Evolutionary conservation across 257 asterid genomes (phyloP).

Genomic region (Lantana camara): DNA sequence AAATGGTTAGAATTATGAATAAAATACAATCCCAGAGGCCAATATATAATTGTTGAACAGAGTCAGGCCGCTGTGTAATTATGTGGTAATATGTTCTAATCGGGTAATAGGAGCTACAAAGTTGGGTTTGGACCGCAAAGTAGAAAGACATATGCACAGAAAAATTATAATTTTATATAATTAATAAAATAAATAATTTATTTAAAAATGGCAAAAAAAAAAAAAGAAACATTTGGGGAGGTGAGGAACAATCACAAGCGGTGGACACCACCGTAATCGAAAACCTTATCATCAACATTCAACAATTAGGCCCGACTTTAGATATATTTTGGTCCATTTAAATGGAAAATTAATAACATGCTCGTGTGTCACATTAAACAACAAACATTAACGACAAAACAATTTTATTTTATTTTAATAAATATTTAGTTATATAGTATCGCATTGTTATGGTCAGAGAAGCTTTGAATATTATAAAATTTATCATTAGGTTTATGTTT

Average conservation of each 20-base stretch:
- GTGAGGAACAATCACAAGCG: constrained; percentile 37
- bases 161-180: background rate
- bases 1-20: too few species aligned
- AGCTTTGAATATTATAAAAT: too few species aligned
- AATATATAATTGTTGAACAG: background rate
- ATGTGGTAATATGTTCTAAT: background rate
- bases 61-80: background rate
- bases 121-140: constrained; percentile 16
- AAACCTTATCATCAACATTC: constrained; percentile 25
- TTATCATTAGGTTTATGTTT: too few species aligned
- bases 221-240: constrained; percentile 33
- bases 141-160: constrained; percentile 14
- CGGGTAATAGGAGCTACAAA: background rate
- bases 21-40: too few species aligned
- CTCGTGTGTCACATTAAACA: too few species aligned
- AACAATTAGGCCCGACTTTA: background rate
- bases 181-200: too few species aligned
- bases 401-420: too few species aligned
- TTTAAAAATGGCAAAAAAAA: constrained; percentile 11
- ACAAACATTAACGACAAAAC: too few species aligned
- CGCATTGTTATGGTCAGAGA: too few species aligned
- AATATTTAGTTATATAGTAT: too few species aligned
- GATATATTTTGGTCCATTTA: too few species aligned
- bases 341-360: too few species aligned
- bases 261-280: constrained; percentile 28